Evolutionary conservation across 2,329 filamentous ascomycete species (phyloP), one percentile per base, ranked within the genome.

Genomic region (Acarospora socialis): DNA sequence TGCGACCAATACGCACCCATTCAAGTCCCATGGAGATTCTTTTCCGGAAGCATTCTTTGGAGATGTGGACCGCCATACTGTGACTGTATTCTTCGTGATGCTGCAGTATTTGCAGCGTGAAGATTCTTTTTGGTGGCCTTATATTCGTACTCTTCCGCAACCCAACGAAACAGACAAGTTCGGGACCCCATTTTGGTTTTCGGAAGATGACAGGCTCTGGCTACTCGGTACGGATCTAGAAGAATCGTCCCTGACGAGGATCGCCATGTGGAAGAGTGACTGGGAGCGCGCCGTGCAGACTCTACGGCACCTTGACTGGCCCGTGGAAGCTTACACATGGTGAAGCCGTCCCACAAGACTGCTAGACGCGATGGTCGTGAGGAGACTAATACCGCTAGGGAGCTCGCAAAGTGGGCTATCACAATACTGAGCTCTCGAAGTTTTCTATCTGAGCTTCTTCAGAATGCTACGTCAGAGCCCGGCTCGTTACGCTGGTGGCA

Each of bases 91-190:
- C 52, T 77, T 80, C 40, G 61, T 84, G 4, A 63, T 80, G 47
- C 70, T 75, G 38, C 71, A 84, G 49, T 74, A 72, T 46, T 58
- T 82, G 19, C 53, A 65, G 2, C 68, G 67, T 1, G 34, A 53
- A 2, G 46, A 61, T 2, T 79, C 77, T 0, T 71, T 69, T 42
- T 84, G 79, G 79, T 63, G 59, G 49, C 66, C 73, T 1, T 84
- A 84, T 52, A 68, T 83, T 41, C 54, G 56, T 7, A 68, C 69
- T 0, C 60, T 84, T 0, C 77, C 79, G 1, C 68, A 72, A 37
- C 74, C 75, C 0, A 61, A 65, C 7, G 55, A 71, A 2, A 44
- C 55, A 3, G 46, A 54, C 4, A 47, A 52, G 1, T 66, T 78
- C 59, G 60, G 56, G 1, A 63, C 77, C 9, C 72, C 76, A 4